Evolutionary conservation across 2,329 filamentous ascomycete genomes (phyloP).

Genomic region (Phaeosphaeria sp.): DNA sequence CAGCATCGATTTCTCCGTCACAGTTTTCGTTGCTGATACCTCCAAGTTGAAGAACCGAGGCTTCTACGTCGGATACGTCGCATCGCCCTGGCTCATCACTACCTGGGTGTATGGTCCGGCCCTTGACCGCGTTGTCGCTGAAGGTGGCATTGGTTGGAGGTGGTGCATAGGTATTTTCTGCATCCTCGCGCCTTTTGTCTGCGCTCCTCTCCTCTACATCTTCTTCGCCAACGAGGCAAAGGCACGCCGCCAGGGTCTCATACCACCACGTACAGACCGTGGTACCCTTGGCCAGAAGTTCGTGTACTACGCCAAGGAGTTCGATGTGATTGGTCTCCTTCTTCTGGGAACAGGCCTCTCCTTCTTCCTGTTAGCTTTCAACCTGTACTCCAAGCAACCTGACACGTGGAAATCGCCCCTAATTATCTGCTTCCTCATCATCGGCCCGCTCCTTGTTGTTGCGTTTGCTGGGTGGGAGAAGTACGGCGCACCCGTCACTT

Average conservation of each 20-base stretch:
- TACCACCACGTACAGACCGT: slow-evolving; percentile 53
- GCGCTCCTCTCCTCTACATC: slow-evolving; percentile 66
- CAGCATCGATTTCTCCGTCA: slow-evolving; percentile 67
- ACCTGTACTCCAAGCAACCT: slow-evolving; percentile 52
- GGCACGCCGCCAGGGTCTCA: slow-evolving; percentile 62
- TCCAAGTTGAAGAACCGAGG: slow-evolving; percentile 67
- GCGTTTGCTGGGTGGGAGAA: slow-evolving; percentile 51
- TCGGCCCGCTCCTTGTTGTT: slow-evolving; percentile 45
- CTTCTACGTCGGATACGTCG: slow-evolving; percentile 62
- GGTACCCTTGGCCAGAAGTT: slow-evolving; percentile 57
- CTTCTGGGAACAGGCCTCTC: slow-evolving; percentile 67
- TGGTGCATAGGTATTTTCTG: slow-evolving; percentile 73
- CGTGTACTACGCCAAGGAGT: slow-evolving; percentile 65
- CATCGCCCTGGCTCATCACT: slow-evolving; percentile 42
- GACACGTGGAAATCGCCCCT: slow-evolving; percentile 44
- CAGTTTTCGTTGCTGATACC: slow-evolving; percentile 73
- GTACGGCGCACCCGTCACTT: slow-evolving; percentile 48
- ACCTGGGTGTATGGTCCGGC: slow-evolving; percentile 39
- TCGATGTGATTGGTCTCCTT: slow-evolving; percentile 68
- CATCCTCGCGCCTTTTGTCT: slow-evolving; percentile 68
- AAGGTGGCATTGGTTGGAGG: slow-evolving; percentile 59
- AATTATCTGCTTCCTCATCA: slow-evolving; percentile 52
- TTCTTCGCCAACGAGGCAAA: slow-evolving; percentile 65
- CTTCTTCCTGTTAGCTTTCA: slow-evolving; percentile 73
- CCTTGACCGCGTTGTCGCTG: slow-evolving; percentile 53